Evolutionary conservation across 805 yeast species (phyloP).

Genomic region (Monosporozyma siamensis): DNA sequence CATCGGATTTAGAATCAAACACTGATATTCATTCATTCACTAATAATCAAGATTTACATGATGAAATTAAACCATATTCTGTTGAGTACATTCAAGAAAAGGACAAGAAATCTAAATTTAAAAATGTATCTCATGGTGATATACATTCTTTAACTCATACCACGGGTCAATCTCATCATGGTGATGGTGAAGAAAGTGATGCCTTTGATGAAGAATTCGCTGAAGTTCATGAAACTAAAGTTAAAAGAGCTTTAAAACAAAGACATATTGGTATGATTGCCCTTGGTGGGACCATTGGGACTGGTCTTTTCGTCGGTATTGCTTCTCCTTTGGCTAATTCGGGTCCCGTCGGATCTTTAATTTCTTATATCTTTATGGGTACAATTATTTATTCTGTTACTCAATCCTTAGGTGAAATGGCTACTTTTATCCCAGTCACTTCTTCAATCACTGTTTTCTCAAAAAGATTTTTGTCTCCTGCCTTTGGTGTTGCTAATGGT

Average conservation of each 20-base stretch:
- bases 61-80: slow-evolving; percentile 5
- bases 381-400: slow-evolving; percentile 50
- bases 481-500: slow-evolving; percentile 60
- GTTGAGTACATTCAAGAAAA: background rate
- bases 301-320: slow-evolving; percentile 59
- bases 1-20: background rate
- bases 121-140: slow-evolving; percentile 2
- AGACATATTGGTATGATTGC: slow-evolving; percentile 66
- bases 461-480: slow-evolving; percentile 52
- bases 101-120: slow-evolving; percentile 1
- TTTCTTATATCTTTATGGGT: slow-evolving; percentile 56
- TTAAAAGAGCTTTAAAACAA: slow-evolving; percentile 48
- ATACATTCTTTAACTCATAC: slow-evolving; percentile 7
- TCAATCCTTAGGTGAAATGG: slow-evolving; percentile 67
- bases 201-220: slow-evolving; percentile 20
- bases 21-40: slow-evolving; percentile 4
- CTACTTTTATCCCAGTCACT: slow-evolving; percentile 58
- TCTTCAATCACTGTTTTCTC: slow-evolving; percentile 55
- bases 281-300: slow-evolving; percentile 66
- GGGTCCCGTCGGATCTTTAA: slow-evolving; percentile 57
- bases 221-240: slow-evolving; percentile 33
- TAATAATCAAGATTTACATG: slow-evolving; percentile 1
- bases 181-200: slow-evolving; percentile 8
- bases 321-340: slow-evolving; percentile 44
- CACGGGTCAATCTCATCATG: slow-evolving; percentile 4